These are phyloP conservation scores for Aspergillus nanangensis DNA, from an alignment of 495 filamentous ascomycete genomes.

Conservation along the genomic window DNA sequence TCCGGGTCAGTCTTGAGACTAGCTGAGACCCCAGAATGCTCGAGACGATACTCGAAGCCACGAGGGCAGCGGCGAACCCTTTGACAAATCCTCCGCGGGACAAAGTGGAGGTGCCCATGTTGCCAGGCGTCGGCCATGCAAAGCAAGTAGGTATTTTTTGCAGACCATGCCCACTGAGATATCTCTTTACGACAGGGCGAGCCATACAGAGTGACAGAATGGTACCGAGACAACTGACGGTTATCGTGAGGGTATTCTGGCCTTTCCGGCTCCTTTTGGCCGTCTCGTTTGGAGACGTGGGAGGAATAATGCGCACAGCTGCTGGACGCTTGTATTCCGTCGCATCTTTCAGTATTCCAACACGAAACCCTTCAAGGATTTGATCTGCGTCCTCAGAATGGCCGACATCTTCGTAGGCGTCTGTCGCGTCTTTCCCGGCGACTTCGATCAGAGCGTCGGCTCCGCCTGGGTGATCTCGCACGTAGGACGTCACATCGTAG, in stretches of 20 bases:
- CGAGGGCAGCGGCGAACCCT: constrained; percentile 29
- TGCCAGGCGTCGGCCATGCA: constrained; percentile 9
- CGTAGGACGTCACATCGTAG: constrained; percentile 47
- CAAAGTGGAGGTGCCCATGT: constrained; percentile 11
- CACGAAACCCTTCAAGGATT: constrained; percentile 5
- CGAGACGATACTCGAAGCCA: constrained; percentile 19
- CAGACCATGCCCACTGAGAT: background rate
- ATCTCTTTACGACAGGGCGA: background rate
- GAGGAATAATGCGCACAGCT: constrained; percentile 24
- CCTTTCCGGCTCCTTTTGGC: background rate
- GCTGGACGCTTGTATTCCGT: constrained; percentile 18
- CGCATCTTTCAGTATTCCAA: constrained; percentile 30
- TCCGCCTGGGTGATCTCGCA: constrained; percentile 53
- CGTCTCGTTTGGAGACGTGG: constrained; percentile 9
- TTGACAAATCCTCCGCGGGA: constrained; percentile 26
- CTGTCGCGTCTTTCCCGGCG: constrained; percentile 50
- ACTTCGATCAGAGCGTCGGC: constrained; percentile 41
- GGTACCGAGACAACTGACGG: background rate
- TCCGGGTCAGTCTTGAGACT: constrained; percentile 22
- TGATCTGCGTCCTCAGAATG: constrained; percentile 27
- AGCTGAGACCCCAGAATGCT: constrained; percentile 18
- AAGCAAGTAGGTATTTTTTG: background rate
- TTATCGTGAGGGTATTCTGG: background rate
- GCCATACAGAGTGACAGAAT: background rate
- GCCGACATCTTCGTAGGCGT: constrained; percentile 47